Conservation (phyloP, 176 grass and related monocot species). For the Ensete glaucum region DNA sequence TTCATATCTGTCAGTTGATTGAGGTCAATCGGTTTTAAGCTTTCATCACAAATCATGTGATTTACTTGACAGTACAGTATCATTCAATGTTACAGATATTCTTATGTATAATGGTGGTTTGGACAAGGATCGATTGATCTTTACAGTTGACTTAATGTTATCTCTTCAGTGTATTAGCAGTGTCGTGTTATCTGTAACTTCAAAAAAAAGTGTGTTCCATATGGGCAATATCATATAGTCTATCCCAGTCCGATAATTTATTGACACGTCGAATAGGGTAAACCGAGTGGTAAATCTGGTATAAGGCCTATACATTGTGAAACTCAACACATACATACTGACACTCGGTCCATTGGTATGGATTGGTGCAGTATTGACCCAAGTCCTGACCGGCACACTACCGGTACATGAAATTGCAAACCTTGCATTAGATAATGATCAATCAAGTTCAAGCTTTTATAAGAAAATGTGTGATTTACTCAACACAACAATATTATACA, state of each 20-base stretch:
- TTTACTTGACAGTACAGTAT: not conserved
- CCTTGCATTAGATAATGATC: not conserved
- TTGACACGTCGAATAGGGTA: no score
- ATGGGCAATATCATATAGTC: no score
- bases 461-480: not conserved
- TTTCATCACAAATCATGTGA: not conserved
- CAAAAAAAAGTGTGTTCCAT: no score
- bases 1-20: not conserved
- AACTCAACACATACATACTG: no score
- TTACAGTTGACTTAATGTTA: not conserved
- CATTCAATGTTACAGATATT: not conserved
- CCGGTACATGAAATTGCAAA: no score
- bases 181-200: not conserved
- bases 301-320: no score
- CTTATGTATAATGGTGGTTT: no score
- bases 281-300: no score
- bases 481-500: not conserved
- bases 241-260: no score
- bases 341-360: no score
- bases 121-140: not conserved
- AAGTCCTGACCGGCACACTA: no score
- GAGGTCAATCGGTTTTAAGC: not conserved
- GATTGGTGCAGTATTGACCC: no score
- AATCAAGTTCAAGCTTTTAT: not conserved
- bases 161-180: not conserved